A percentile compares a stretch with the other conserved stretches of the same genome.
These are phyloP conservation scores for Chytriomyces sp. DNA, from an alignment of 192 early-diverging fungal species.

Conservation along the genomic window DNA sequence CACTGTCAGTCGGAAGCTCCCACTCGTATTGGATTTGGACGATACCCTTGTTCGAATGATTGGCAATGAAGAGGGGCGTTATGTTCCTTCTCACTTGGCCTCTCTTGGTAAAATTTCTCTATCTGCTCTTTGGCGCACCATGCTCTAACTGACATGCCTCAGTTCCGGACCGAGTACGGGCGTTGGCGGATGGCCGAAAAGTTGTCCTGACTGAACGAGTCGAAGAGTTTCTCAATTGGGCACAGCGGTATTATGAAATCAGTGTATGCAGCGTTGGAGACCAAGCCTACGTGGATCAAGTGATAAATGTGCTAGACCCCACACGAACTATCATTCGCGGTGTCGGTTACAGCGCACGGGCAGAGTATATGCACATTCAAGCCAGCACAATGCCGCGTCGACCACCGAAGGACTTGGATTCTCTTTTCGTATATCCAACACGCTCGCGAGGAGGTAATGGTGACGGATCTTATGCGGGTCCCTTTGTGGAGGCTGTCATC, in stretches of 20 bases:
- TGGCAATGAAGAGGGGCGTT: slow-evolving; percentile 59
- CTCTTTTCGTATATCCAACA: slow-evolving; percentile 69
- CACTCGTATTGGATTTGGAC: slow-evolving; percentile 76
- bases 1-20: slow-evolving; percentile 54
- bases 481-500: slow-evolving; percentile 58
- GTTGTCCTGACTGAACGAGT: slow-evolving; percentile 68
- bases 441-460: not conserved
- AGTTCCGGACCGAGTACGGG: slow-evolving; percentile 64
- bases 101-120: slow-evolving; percentile 13
- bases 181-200: slow-evolving; percentile 60
- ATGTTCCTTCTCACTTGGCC: slow-evolving; percentile 58
- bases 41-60: slow-evolving; percentile 75
- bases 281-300: slow-evolving; percentile 74
- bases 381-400: slow-evolving; percentile 36
- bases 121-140: slow-evolving; percentile 4
- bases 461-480: slow-evolving; percentile 1
- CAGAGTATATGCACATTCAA: slow-evolving; percentile 67
- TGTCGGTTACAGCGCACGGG: slow-evolving; percentile 65
- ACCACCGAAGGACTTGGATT: slow-evolving; percentile 72
- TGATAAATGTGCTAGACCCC: slow-evolving; percentile 67
- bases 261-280: slow-evolving; percentile 77
- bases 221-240: slow-evolving; percentile 76
- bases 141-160: slow-evolving; percentile 1
- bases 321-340: slow-evolving; percentile 56
- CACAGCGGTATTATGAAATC: slow-evolving; percentile 64